phyloP scores from a whole-genome alignment of 179 eudicot species.

The Vitellaria paradoxa region DNA sequence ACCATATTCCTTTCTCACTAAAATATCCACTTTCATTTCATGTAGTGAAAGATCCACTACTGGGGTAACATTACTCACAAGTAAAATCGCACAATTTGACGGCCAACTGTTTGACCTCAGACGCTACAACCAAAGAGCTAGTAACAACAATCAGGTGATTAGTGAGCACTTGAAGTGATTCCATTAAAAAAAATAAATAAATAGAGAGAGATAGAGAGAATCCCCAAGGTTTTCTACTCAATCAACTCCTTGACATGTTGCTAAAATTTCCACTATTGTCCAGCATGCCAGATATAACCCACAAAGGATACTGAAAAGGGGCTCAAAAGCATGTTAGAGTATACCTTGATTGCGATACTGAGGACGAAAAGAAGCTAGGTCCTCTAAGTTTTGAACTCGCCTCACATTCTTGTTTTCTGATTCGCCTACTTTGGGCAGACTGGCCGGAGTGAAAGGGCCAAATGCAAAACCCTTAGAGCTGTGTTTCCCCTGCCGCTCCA shows the following conservation, averaged over 20 bases:
- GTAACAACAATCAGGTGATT: neutral
- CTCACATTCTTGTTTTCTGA: constrained; percentile 20
- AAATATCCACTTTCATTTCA: too few relatives aligned
- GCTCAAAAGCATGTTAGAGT: neutral
- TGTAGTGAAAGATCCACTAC: too few relatives aligned
- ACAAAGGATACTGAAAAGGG: neutral
- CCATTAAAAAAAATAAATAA: too few relatives aligned
- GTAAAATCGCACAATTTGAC: neutral
- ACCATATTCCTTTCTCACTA: too few relatives aligned
- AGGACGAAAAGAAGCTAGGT: constrained; percentile 49
- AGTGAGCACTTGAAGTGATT: neutral
- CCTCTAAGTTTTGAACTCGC: constrained; percentile 41
- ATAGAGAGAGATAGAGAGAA: too few relatives aligned
- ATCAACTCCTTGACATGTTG: neutral
- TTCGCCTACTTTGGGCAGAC: constrained; percentile 20
- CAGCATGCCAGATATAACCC: neutral
- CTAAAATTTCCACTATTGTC: neutral
- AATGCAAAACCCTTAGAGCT: constrained; percentile 40
- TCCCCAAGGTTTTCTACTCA: neutral
- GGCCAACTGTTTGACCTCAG: neutral
- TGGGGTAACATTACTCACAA: too few relatives aligned
- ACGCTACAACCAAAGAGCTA: too few relatives aligned
- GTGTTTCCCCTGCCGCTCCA: constrained; percentile 22
- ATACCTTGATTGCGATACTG: constrained; percentile 64
- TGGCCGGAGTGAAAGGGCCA: constrained; percentile 65